These are phyloP conservation scores for Gonium pectorale DNA, from an alignment of 139 green algal genomes.

Conservation along the genomic window DNA sequence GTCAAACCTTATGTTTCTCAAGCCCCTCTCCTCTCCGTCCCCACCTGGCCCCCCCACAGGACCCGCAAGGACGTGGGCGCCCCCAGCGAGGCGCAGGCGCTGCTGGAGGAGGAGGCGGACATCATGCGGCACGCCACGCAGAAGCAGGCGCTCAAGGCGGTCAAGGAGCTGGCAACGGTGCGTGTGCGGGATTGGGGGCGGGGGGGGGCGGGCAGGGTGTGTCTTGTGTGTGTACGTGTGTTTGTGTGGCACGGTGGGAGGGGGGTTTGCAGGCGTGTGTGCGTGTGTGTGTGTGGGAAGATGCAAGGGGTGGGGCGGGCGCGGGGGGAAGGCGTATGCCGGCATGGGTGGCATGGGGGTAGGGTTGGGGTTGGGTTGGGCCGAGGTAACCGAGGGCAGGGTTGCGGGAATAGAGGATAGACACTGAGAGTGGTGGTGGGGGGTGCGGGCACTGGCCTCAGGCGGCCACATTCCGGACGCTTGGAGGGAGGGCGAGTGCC, in stretches of 20 bases:
- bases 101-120: conserved; percentile 87
- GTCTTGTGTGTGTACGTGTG: too few relatives aligned
- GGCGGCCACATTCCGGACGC: too few relatives aligned
- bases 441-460: too few relatives aligned
- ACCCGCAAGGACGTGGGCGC: conserved; percentile 54
- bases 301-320: not conserved
- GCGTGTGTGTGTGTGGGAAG: not conserved
- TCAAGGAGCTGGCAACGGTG: conserved; percentile 93
- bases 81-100: conserved; percentile 78
- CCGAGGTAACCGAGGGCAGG: too few relatives aligned
- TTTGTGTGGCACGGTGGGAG: not conserved
- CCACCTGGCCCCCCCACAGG: not conserved
- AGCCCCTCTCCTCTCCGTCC: not conserved
- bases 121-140: conserved; percentile 91
- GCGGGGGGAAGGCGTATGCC: too few relatives aligned
- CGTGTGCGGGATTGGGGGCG: not conserved
- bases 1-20: not conserved
- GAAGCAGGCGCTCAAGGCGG: conserved; percentile 91
- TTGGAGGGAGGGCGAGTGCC: too few relatives aligned
- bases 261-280: not conserved
- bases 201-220: not conserved
- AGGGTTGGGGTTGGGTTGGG: too few relatives aligned
- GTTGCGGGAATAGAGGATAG: too few relatives aligned
- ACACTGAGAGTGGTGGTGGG: too few relatives aligned
- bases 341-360: too few relatives aligned